phyloP scores from a whole-genome alignment of 1,284 basidiomycete species.

The Leccinum solheimii region DNA sequence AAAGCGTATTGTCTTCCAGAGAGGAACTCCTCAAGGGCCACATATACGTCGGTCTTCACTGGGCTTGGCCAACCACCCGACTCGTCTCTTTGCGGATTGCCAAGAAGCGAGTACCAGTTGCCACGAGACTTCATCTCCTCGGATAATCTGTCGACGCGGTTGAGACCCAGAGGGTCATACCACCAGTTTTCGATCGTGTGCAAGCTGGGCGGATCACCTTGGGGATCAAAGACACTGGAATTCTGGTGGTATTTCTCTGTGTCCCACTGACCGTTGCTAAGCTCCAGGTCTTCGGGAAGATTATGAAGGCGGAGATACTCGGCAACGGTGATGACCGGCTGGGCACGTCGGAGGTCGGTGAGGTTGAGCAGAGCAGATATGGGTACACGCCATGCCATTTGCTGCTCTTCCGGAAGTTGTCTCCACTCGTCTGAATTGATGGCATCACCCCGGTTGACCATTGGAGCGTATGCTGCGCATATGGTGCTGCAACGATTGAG shows the following conservation, averaged over 20 bases:
- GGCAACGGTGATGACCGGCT: constrained; percentile 42
- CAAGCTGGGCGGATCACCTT: constrained; percentile 29
- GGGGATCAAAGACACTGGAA: constrained; percentile 17
- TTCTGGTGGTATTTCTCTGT: constrained; percentile 31
- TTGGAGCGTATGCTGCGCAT: constrained; percentile 38
- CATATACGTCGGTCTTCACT: constrained; percentile 21
- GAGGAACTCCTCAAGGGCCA: constrained; percentile 20
- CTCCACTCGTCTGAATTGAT: constrained; percentile 43
- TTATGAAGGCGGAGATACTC: constrained; percentile 47
- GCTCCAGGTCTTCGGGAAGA: constrained; percentile 36
- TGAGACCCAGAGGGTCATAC: constrained; percentile 40
- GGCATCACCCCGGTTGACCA: constrained; percentile 45
- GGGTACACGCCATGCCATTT: constrained; percentile 45
- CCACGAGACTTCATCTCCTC: constrained; percentile 37
- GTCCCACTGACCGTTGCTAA: constrained; percentile 42
- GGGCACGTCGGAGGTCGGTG: constrained; percentile 40
- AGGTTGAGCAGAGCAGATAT: constrained; percentile 46
- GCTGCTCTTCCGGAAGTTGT: constrained; percentile 40
- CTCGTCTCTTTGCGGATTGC: constrained; percentile 22
- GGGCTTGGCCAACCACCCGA: constrained; percentile 26
- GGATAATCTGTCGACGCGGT: constrained; percentile 41
- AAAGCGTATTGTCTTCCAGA: constrained; percentile 20
- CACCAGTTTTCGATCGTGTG: constrained; percentile 41
- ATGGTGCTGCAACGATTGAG: constrained; percentile 18
- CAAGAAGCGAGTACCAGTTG: constrained; percentile 26